Base-by-base conservation (phyloP, 2,329 filamentous ascomycete genomes). In the Coniochaeta hoffmannii region DNA sequence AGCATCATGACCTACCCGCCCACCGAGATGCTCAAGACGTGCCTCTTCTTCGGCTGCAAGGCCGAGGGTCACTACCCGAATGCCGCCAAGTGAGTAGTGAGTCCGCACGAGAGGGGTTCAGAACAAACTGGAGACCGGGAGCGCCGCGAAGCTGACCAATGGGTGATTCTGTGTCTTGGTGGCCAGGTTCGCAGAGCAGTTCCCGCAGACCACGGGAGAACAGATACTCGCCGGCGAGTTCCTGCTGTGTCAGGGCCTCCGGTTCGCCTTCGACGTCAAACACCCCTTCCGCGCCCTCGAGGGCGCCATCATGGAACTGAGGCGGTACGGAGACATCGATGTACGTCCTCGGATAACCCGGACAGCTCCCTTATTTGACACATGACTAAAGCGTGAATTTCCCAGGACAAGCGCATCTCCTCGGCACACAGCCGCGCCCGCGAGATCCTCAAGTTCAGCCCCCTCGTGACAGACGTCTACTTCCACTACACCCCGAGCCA, bases 1-100 rank as follows among this genome's bases (percentile, higher is more conserved):
- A 95, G 89, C 38, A 84, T 92, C 65, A 96, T 97, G 89, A 96
- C 92, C 30, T 97, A 99, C 68, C 89, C 93, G 59, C 93, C 92
- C 0, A 88, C 89, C 59, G 86, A 90, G 60, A 88, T 97, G 62
- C 85, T 96, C 68, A 90, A 92, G 67, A 94, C 91, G 30, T 90
- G 89, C 34, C 81, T 99, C 55, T 97, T 95, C 76, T 89, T 99
- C 60, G 91, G 91, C 10, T 91, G 87, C 65, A 99, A 99, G 73
- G 90, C 90, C 4, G 93, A 99, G 66, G 90, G 90, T 58, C 83
- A 86, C 68, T 92, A 93, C 69, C 83, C 31, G 5, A 31, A 70
- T 81, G 5, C 68, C 71, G 19, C 76, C 77, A 41, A 41, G 65
- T 69, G 44, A 41, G 36, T 41, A 51, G 64, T 59, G n/a, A 14